Percentiles rank a stretch among this genome's conserved stretches.
Evolutionary conservation across 768 basidiomycete species (phyloP).

Genomic region (Rhizopogon salebrosus): DNA sequence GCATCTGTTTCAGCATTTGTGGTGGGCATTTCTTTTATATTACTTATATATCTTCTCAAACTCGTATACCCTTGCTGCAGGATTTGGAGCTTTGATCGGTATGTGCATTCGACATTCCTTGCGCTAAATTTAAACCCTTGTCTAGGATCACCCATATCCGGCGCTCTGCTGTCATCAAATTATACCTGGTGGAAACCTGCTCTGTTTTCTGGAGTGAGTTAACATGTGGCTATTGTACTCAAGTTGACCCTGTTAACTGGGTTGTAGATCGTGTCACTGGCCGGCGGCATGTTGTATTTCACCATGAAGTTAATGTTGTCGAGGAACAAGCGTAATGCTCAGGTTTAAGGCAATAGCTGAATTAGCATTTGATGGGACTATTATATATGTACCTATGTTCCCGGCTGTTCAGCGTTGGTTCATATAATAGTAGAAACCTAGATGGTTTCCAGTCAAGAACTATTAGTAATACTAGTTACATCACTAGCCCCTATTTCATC

Average conservation of each 20-base stretch:
- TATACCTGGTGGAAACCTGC: slow-evolving; percentile 55
- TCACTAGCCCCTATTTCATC: neutral
- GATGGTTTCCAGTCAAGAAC: too few species aligned
- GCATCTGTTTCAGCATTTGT: slow-evolving; percentile 6
- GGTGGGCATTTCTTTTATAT: slow-evolving; percentile 1
- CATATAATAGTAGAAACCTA: too few species aligned
- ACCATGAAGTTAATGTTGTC: neutral
- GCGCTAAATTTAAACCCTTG: neutral
- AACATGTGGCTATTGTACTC: neutral
- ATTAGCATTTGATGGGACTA: too few species aligned
- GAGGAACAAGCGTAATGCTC: neutral
- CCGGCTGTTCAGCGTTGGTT: neutral
- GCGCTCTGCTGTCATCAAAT: slow-evolving; percentile 44
- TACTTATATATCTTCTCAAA: neutral
- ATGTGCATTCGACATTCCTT: slow-evolving; percentile 5
- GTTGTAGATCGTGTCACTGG: neutral
- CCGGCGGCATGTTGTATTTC: neutral
- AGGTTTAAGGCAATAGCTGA: neutral
- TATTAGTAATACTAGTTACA: too few species aligned
- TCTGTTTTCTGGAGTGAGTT: slow-evolving; percentile 40
- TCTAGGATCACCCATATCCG: slow-evolving; percentile 48
- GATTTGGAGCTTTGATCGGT: slow-evolving; percentile 16
- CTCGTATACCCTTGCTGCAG: neutral
- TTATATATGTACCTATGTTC: neutral
- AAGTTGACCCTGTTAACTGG: neutral